Evolutionary conservation across 2,329 filamentous ascomycete genomes (phyloP), one percentile per base, ranked within the genome.

Genomic region (Penicillium expansum): DNA sequence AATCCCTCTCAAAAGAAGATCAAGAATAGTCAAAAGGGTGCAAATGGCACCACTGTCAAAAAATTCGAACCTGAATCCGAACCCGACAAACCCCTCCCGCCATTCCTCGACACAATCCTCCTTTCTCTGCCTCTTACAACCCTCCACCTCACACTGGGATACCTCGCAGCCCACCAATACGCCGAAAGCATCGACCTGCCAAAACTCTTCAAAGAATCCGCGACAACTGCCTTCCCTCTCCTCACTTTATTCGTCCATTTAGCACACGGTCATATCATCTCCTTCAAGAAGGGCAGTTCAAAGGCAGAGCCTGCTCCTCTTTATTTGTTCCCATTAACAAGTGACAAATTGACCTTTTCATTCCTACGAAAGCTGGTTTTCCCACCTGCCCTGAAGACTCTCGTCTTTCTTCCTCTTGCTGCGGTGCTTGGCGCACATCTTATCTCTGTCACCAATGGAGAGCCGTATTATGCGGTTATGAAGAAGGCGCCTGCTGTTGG

Each of bases 401-500:
- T 71, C 7, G 41, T 73, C 3, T 75, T 74, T 52, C 62, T 76
- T 7, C 67, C 70, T 7, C 48, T 72, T 5, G 69, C 75, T 24
- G 49, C 70, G 5, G 41, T 68, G n/a, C 61, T 77, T 0, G 94
- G 94, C 1, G 90, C 86, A 74, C 92, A 91, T 73, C 79, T 97
- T 60, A 87, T 97, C 48, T 80, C 90, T 64, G 85, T 92, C 52
- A 91, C 89, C 27, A 97, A 97, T 68, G 82, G 80, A 30, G 84
- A 86, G 62, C 85, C 88, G 5, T 97, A 97, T 68, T 86, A 95
- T 65, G 89, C 89, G 7, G 86, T 96, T 20, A 92, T 97, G 91
- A 95, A 96, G 78, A 86, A 86, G 61, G 89, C 92, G 0, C 94
- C 94, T n/a, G 87, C 92, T 5, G 73, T 97, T 14, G 94, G 91